Percentiles rank a stretch among this genome's conserved stretches.
phyloP scores from a whole-genome alignment of 176 grass and related monocot genomes.

The Typha latifolia region DNA sequence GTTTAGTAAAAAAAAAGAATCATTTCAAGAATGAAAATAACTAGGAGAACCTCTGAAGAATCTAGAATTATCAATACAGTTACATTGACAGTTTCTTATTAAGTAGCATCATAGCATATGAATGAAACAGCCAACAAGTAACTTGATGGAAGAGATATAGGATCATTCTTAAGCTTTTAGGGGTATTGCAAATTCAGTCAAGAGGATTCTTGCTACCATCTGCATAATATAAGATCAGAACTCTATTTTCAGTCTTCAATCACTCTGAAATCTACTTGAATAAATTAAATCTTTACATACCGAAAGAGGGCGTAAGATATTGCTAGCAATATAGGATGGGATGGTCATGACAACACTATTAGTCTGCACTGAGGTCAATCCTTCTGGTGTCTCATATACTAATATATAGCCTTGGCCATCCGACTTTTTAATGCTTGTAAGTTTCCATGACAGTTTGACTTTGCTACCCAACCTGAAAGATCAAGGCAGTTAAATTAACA shows the following conservation, averaged over 20 bases:
- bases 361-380: slow-evolving; percentile 47
- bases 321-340: slow-evolving; percentile 77
- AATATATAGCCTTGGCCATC: slow-evolving; percentile 63
- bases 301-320: slow-evolving; percentile 78
- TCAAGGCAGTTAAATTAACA: background rate
- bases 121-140: no score
- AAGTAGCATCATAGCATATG: no score
- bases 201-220: background rate
- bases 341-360: slow-evolving; percentile 82
- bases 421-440: slow-evolving; percentile 63
- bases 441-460: slow-evolving; percentile 90
- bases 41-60: no score
- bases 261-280: background rate
- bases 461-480: slow-evolving; percentile 69
- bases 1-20: no score
- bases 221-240: background rate
- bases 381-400: slow-evolving; percentile 79
- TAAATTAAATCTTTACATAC: slow-evolving; percentile 44
- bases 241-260: background rate
- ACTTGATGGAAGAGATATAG: background rate
- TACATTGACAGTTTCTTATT: no score
- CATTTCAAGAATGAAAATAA: no score
- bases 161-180: background rate
- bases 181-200: background rate
- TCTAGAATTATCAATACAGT: no score